Percentiles rank a stretch among this genome's conserved stretches.
Conservation (phyloP, 108 stramenopile genomes). For the Cyclotella baltica region DNA sequence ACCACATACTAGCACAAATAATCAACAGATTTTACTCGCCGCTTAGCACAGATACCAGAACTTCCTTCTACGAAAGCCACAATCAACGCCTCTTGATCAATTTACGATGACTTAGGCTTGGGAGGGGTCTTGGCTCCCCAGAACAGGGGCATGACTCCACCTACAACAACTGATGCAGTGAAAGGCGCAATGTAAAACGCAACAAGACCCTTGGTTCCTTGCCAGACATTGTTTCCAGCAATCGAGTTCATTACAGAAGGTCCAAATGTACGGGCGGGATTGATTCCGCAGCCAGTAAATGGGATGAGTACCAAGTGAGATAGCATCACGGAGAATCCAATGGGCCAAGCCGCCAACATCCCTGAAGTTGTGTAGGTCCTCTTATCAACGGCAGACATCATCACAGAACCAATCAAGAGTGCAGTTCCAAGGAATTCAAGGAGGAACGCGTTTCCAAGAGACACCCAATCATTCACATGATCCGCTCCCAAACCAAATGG, state of each 20-base stretch:
- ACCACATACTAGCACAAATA: too few species aligned
- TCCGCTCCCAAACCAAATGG: slow-evolving; percentile 61
- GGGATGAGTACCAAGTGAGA: slow-evolving; percentile 55
- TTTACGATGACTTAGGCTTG: neutral
- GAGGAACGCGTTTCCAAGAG: slow-evolving; percentile 49
- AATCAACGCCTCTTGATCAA: too few species aligned
- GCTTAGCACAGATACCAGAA: too few species aligned
- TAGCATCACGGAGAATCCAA: slow-evolving; percentile 52
- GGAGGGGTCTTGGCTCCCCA: slow-evolving; percentile 18
- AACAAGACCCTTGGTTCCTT: slow-evolving; percentile 49
- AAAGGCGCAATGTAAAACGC: slow-evolving; percentile 54
- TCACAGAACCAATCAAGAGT: slow-evolving; percentile 43
- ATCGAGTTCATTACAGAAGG: slow-evolving; percentile 55
- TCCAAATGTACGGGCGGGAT: slow-evolving; percentile 68
- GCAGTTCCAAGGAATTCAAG: slow-evolving; percentile 60
- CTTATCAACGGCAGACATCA: slow-evolving; percentile 45
- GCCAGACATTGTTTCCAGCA: slow-evolving; percentile 38
- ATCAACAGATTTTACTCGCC: too few species aligned
- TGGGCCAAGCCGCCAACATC: slow-evolving; percentile 42
- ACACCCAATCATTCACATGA: slow-evolving; percentile 25
- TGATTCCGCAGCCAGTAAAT: slow-evolving; percentile 74
- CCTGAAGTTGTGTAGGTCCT: slow-evolving; percentile 14
- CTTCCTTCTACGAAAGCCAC: too few species aligned
- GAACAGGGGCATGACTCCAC: slow-evolving; percentile 10
- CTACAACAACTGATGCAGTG: slow-evolving; percentile 24